These are phyloP conservation scores for Naematelia aurantialba DNA, from an alignment of 768 basidiomycete genomes.

Conservation along the genomic window DNA sequence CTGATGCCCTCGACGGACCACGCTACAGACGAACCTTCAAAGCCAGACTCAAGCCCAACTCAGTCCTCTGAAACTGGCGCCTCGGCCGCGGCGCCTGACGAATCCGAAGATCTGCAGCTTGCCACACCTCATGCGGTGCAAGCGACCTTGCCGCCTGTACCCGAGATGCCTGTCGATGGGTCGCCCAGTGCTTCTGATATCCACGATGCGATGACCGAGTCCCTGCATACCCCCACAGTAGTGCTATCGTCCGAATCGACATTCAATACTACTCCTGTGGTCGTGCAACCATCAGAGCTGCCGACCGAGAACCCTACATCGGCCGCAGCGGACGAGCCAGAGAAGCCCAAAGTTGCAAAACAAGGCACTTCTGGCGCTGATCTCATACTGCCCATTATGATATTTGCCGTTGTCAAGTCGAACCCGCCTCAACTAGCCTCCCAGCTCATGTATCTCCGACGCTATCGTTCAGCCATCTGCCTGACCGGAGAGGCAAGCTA, in stretches of 20 bases:
- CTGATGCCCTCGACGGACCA: background rate
- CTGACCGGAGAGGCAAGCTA: conserved; percentile 80
- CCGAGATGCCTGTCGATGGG: conserved; percentile 18
- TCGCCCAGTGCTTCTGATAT: conserved; percentile 19
- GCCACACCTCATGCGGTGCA: conserved; percentile 13
- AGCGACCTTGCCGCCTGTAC: conserved; percentile 20
- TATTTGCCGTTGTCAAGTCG: conserved; percentile 86
- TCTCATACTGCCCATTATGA: conserved; percentile 85
- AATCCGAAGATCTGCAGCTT: background rate
- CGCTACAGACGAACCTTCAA: background rate
- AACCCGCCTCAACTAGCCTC: conserved; percentile 78
- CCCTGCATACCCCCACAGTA: conserved; percentile 31
- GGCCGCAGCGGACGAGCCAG: conserved; percentile 8
- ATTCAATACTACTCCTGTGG: too few species aligned
- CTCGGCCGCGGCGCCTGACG: background rate
- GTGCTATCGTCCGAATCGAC: background rate
- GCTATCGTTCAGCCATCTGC: conserved; percentile 59
- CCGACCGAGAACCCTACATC: too few species aligned
- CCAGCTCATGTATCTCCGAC: conserved; percentile 58
- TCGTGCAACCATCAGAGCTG: too few species aligned
- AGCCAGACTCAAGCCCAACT: background rate
- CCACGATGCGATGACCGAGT: conserved; percentile 45
- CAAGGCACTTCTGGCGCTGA: conserved; percentile 58
- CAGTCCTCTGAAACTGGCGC: background rate
- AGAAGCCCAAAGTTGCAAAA: background rate